These are phyloP conservation scores for Nitzschia sp. DNA, from an alignment of 108 stramenopile genomes.

Conservation along the genomic window DNA sequence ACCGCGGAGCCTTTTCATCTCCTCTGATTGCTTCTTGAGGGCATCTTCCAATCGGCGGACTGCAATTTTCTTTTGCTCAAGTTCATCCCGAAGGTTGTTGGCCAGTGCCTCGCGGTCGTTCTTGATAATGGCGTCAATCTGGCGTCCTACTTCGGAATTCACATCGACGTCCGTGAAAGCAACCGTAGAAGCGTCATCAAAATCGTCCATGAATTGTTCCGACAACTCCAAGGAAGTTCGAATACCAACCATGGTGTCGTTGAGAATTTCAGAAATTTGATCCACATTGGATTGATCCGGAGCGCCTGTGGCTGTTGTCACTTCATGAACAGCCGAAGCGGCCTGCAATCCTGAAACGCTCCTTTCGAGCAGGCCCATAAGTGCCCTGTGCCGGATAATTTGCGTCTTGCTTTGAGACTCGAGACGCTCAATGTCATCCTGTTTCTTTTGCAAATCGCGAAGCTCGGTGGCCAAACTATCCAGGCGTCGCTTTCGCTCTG, in stretches of 20 bases:
- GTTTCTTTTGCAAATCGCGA: conserved; percentile 44
- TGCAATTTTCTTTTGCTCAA: conserved; percentile 34
- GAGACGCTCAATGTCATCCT: conserved; percentile 21
- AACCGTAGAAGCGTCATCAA: conserved; percentile 17
- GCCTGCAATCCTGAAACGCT: conserved; percentile 37
- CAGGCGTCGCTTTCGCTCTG: conserved; percentile 35
- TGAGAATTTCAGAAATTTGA: conserved; percentile 44
- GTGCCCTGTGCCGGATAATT: conserved; percentile 25
- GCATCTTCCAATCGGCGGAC: conserved; percentile 37
- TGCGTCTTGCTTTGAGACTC: conserved; percentile 22
- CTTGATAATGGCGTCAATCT: conserved; percentile 27
- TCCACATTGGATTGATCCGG: conserved; percentile 33
- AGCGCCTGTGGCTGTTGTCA: conserved; percentile 17
- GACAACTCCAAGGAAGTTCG: conserved; percentile 23
- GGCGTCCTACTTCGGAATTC: conserved; percentile 29
- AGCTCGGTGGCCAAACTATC: conserved; percentile 56
- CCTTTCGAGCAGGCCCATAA: conserved; percentile 35
- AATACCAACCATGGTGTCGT: conserved; percentile 25
- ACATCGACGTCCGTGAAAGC: conserved; percentile 17
- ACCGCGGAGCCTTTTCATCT: conserved; percentile 18
- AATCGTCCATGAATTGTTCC: conserved; percentile 22
- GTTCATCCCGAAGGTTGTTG: conserved; percentile 20
- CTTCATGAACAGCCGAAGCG: conserved; percentile 45
- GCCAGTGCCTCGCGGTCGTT: conserved; percentile 32
- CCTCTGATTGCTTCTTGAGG: conserved; percentile 38